A percentile compares a stretch with the other conserved stretches of the same genome.
These are phyloP conservation scores for Dorcoceras hygrometricum DNA, from an alignment of 257 asterid species.

Conservation along the genomic window DNA sequence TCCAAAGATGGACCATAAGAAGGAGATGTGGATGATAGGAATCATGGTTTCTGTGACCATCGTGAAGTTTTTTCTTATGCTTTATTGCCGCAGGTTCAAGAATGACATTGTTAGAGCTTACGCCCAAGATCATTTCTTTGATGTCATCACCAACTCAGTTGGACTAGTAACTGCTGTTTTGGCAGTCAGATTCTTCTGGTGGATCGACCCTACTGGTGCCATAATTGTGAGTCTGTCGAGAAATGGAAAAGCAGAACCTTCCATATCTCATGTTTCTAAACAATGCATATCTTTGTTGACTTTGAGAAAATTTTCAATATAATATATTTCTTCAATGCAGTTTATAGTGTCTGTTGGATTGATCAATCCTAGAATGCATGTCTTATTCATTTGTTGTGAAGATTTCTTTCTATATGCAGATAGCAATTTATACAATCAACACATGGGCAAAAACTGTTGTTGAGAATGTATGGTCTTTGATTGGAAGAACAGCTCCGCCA, in stretches of 20 bases:
- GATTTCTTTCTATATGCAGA: constrained; percentile 21
- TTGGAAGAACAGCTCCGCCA: constrained; percentile 38
- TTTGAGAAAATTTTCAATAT: not conserved
- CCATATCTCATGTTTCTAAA: not conserved
- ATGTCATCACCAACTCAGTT: constrained; percentile 41
- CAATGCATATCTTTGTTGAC: not conserved
- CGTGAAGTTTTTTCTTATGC: constrained; percentile 41
- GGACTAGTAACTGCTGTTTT: constrained; percentile 42
- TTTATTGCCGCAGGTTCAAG: constrained; percentile 45
- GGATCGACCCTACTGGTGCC: constrained; percentile 54
- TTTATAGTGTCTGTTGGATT: not conserved
- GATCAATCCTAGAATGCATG: not conserved
- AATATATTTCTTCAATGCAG: not conserved
- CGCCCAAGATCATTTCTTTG: constrained; percentile 41
- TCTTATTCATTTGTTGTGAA: no score
- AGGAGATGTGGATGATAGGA: constrained; percentile 40
- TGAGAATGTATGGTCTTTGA: constrained; percentile 30
- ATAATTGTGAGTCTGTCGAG: constrained; percentile 20
- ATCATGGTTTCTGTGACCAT: constrained; percentile 43
- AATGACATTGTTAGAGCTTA: constrained; percentile 37
- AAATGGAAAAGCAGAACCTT: not conserved
- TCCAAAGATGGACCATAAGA: constrained; percentile 16
- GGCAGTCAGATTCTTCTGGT: constrained; percentile 46
- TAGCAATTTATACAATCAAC: constrained; percentile 33
- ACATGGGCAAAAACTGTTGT: constrained; percentile 33